Evolutionary conservation across 1,284 basidiomycete species (phyloP).

Genomic region (Sanghuangporus sanghuang): DNA sequence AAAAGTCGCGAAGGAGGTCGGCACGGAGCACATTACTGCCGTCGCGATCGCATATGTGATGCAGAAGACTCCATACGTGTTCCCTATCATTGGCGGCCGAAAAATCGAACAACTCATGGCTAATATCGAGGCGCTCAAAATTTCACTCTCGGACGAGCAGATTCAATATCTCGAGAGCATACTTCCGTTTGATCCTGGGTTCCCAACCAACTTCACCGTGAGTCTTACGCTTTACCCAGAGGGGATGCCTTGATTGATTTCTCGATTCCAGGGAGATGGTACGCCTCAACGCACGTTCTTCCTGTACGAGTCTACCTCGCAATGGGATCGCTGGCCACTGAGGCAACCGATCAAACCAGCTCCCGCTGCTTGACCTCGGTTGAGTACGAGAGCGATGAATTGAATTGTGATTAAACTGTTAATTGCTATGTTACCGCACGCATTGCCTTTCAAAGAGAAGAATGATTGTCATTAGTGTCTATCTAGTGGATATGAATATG

Average conservation of each 20-base stretch:
- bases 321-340: constrained; percentile 6
- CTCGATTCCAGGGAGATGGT: background rate
- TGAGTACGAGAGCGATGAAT: too few relatives aligned
- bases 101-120: constrained; percentile 25
- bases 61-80: constrained; percentile 44
- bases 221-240: constrained; percentile 23
- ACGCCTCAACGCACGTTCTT: background rate
- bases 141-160: constrained; percentile 24
- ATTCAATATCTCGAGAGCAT: constrained; percentile 22
- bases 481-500: too few relatives aligned
- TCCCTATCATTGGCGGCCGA: constrained; percentile 39
- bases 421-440: too few relatives aligned
- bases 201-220: constrained; percentile 37
- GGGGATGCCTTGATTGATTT: background rate
- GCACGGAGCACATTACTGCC: constrained; percentile 22
- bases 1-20: constrained; percentile 31
- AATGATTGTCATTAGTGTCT: too few relatives aligned
- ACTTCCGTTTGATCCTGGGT: constrained; percentile 38
- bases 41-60: constrained; percentile 36
- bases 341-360: constrained; percentile 1
- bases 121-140: constrained; percentile 24
- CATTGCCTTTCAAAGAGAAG: too few relatives aligned
- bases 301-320: background rate
- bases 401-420: too few relatives aligned
- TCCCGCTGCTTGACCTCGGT: background rate